Evolutionary conservation across 1,284 basidiomycete species (phyloP).

Genomic region (Tremellales sp.): DNA sequence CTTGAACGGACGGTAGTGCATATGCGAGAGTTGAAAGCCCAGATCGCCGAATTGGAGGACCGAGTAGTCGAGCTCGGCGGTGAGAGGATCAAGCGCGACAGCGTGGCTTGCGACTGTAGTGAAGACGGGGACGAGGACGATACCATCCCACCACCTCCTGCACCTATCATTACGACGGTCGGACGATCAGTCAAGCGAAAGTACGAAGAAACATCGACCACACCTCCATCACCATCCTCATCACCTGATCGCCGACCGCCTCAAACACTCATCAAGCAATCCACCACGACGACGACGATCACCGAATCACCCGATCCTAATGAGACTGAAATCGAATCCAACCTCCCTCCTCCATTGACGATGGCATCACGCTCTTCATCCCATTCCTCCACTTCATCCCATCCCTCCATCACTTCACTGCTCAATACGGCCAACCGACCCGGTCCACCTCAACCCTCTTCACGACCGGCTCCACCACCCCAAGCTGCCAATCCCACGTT

Average conservation of each 20-base stretch:
- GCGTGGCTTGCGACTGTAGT: not conserved
- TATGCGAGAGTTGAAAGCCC: slow-evolving; percentile 40
- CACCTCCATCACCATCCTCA: slow-evolving; percentile 29
- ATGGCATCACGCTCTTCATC: slow-evolving; percentile 18
- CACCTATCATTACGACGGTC: not conserved
- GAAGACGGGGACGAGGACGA: slow-evolving; percentile 4
- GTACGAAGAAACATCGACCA: slow-evolving; percentile 2
- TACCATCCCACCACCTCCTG: too few relatives aligned
- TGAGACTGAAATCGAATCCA: slow-evolving; percentile 37
- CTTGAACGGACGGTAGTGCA: slow-evolving; percentile 46
- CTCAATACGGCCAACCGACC: not conserved
- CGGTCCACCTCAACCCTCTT: slow-evolving; percentile 6
- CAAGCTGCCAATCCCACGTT: slow-evolving; percentile 34
- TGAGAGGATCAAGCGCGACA: not conserved
- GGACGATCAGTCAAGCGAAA: not conserved
- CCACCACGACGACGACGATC: not conserved
- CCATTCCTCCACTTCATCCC: not conserved
- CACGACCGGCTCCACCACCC: slow-evolving; percentile 12
- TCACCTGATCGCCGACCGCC: slow-evolving; percentile 9
- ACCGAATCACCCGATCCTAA: slow-evolving; percentile 25
- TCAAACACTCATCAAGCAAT: not conserved
- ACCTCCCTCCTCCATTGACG: slow-evolving; percentile 34
- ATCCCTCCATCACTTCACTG: slow-evolving; percentile 1
- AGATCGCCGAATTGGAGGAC: slow-evolving; percentile 28
- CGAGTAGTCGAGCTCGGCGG: not conserved